A percentile compares a stretch with the other conserved stretches of the same genome.
Evolutionary conservation across 306 rosid species (phyloP).

Genomic region (Biancaea sappan): DNA sequence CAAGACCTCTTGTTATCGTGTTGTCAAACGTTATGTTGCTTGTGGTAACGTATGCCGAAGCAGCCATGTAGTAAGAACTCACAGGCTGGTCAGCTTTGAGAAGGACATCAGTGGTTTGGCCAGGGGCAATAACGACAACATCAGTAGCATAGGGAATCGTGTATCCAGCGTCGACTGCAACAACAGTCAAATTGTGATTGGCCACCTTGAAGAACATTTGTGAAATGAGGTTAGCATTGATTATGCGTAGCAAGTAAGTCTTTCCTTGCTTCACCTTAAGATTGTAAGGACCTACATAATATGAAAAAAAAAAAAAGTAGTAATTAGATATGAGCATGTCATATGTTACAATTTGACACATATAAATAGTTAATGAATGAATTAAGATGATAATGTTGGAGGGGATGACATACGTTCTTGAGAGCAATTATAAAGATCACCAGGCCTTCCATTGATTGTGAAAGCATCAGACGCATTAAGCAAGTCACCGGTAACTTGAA

Average conservation of each 20-base stretch:
- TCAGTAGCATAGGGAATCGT: conserved; percentile 51
- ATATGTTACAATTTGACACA: no score
- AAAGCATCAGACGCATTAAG: conserved; percentile 47
- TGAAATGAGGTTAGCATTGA: conserved; percentile 65
- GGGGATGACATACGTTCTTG: conserved; percentile 34
- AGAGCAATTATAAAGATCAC: conserved; percentile 60
- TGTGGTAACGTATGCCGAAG: conserved; percentile 32
- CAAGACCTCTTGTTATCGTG: conserved; percentile 45
- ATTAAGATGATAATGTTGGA: neutral
- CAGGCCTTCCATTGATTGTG: conserved; percentile 69
- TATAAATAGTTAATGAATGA: neutral
- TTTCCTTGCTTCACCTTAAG: conserved; percentile 51
- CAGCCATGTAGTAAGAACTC: conserved; percentile 73
- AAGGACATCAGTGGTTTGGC: conserved; percentile 69
- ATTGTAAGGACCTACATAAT: conserved; percentile 30
- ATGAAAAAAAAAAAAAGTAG: no score
- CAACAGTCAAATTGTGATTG: conserved; percentile 63
- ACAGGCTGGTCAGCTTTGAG: conserved; percentile 37
- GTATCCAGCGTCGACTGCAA: conserved; percentile 65
- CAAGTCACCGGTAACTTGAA: conserved; percentile 25
- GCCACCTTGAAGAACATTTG: conserved; percentile 70
- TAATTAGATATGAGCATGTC: no score
- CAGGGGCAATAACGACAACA: conserved; percentile 48
- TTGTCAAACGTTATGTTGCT: neutral
- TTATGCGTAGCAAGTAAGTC: conserved; percentile 55